Conservation (phyloP, 495 filamentous ascomycete species). For the Aspergillus wentii region DNA sequence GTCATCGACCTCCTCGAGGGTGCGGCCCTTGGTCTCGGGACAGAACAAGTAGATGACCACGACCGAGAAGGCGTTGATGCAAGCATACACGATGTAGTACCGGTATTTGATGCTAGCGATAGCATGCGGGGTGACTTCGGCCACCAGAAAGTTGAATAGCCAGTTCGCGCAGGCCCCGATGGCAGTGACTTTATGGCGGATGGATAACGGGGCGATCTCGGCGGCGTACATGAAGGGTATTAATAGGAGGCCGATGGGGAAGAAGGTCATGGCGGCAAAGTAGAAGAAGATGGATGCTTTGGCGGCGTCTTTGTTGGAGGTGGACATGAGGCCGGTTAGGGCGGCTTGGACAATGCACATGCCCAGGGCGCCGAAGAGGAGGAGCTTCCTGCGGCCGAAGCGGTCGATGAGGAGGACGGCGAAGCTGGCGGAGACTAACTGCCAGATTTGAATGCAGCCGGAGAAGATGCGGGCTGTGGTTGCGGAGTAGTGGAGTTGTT, state of each 20-base stretch:
- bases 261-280: slow-evolving; percentile 62
- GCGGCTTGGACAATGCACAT: slow-evolving; percentile 57
- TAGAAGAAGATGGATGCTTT: slow-evolving; percentile 44
- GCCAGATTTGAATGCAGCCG: slow-evolving; percentile 23
- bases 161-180: slow-evolving; percentile 40
- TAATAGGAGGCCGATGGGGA: slow-evolving; percentile 60
- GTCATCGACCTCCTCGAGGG: slow-evolving; percentile 60
- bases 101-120: slow-evolving; percentile 57
- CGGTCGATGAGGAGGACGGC: slow-evolving; percentile 23
- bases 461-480: slow-evolving; percentile 18
- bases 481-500: slow-evolving; percentile 12
- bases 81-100: slow-evolving; percentile 64
- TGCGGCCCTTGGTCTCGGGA: slow-evolving; percentile 58
- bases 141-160: slow-evolving; percentile 36
- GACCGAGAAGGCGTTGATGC: slow-evolving; percentile 57
- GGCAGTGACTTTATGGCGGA: slow-evolving; percentile 58
- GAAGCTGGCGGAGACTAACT: slow-evolving; percentile 18
- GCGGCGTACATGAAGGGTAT: slow-evolving; percentile 61
- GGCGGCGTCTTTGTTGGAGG: slow-evolving; percentile 22
- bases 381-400: slow-evolving; percentile 38
- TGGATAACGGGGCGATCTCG: slow-evolving; percentile 59
- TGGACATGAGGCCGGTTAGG: slow-evolving; percentile 37
- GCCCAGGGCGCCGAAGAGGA: slow-evolving; percentile 58
- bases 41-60: slow-evolving; percentile 57
- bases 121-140: slow-evolving; percentile 56